Evolutionary conservation across 768 basidiomycete species (phyloP).

Genomic region (Auriscalpium orientale): DNA sequence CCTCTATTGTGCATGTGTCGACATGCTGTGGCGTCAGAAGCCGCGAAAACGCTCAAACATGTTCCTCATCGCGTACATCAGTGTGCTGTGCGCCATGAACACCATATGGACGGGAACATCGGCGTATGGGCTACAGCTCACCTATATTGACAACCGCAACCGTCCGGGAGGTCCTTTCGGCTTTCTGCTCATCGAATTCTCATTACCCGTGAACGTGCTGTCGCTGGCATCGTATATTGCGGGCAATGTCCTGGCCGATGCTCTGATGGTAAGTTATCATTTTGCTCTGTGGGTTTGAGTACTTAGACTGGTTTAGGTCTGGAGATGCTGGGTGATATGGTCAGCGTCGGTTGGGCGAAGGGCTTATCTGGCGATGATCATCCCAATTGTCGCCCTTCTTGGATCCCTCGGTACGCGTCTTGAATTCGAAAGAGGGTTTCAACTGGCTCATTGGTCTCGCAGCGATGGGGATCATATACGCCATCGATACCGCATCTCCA

Average conservation of each 20-base stretch:
- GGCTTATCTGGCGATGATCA: slow-evolving; percentile 26
- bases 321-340: slow-evolving; percentile 44
- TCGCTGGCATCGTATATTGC: not conserved
- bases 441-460: not conserved
- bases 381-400: slow-evolving; percentile 32
- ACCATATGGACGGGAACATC: not conserved
- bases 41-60: not conserved
- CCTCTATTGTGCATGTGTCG: not conserved
- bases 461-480: slow-evolving; percentile 38
- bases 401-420: slow-evolving; percentile 32
- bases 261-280: not conserved
- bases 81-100: not conserved
- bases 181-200: not conserved
- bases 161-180: not conserved
- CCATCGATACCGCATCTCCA: slow-evolving; percentile 34
- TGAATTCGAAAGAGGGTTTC: not conserved
- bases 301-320: slow-evolving; percentile 21
- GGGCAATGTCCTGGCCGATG: not conserved
- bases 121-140: not conserved
- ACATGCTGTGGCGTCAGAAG: not conserved
- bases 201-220: not conserved
- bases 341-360: slow-evolving; percentile 25
- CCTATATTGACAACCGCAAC: not conserved
- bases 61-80: not conserved
- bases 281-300: not conserved